These are phyloP conservation scores for Candida golubevii DNA, from an alignment of 805 yeast species.

Conservation along the genomic window DNA sequence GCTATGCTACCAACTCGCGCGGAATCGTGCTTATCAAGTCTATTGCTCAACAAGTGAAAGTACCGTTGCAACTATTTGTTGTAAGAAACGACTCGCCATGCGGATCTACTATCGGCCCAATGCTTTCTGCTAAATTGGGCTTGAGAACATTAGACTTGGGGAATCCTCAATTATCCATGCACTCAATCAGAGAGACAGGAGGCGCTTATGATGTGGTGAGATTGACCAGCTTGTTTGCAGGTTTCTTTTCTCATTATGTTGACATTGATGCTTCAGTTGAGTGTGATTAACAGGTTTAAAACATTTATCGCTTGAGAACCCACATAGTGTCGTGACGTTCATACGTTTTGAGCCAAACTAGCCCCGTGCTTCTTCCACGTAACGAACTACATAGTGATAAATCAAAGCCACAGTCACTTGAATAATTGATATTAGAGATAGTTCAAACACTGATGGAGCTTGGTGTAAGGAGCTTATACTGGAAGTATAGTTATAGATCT, in stretches of 20 bases:
- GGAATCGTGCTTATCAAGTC: conserved; percentile 77
- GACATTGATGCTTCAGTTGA: conserved; percentile 26
- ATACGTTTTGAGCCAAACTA: too few relatives aligned
- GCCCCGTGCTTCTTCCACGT: too few relatives aligned
- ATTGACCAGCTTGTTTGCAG: conserved; percentile 56
- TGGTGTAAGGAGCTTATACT: too few relatives aligned
- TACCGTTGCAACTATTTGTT: conserved; percentile 92
- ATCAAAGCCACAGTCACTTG: too few relatives aligned
- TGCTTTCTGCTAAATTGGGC: conserved; percentile 82
- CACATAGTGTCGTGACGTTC: too few relatives aligned
- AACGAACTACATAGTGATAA: too few relatives aligned
- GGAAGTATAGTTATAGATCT: too few relatives aligned
- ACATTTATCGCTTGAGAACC: too few relatives aligned
- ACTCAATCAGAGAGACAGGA: conserved; percentile 87
- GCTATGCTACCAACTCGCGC: conserved; percentile 90
- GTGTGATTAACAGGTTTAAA: conserved; percentile 1
- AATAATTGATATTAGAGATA: too few relatives aligned
- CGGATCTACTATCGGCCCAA: conserved; percentile 96
- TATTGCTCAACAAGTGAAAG: conserved; percentile 59
- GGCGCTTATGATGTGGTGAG: conserved; percentile 69
- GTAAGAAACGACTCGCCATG: conserved; percentile 90
- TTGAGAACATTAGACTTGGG: conserved; percentile 86
- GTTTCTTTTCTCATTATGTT: conserved; percentile 47
- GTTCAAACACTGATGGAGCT: too few relatives aligned
- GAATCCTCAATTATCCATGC: conserved; percentile 91